Evolutionary conservation across 2,329 filamentous ascomycete species (phyloP), one percentile per base, ranked within the genome.

Genomic region (Colletotrichum magnum): DNA sequence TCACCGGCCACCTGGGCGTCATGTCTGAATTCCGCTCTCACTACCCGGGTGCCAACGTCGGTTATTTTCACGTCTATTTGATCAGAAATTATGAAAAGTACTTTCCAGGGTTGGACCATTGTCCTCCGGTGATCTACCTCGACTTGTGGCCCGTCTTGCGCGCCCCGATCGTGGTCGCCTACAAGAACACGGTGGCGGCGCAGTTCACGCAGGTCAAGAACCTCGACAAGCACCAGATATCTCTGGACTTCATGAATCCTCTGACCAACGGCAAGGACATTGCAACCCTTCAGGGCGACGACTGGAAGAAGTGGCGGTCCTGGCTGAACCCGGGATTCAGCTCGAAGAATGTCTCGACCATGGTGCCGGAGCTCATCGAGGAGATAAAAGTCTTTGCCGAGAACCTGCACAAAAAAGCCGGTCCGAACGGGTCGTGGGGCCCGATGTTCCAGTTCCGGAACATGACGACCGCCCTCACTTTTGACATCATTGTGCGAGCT

Each of bases 271-370:
- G 62, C 4, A 45, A 45, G 10, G 56, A 66, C 7, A 52, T 69
- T 2, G 21, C 56, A 6, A 66, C 62, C 6, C 48, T 57, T 4
- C 45, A 66, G 32, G 67, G 56, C 50, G 56, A 65, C 4, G 62
- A 65, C 24, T 70, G 57, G 63, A 70, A 63, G 53, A 51, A 75
- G 13, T 81, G 78, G 76, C 78, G 58, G 65, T 73, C 68, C 45
- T 64, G 75, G 43, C 76, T 82, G 24, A 82, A 75, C 24, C 80
- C 78, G 0, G 79, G 77, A 1, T 83, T 83, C 43, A 39, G 41
- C 18, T 50, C 57, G 13, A 68, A 64, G 3, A 67, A 67, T 26
- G 41, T 58, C 0, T 59, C 41, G 0, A 54, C 56, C 13, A 59
- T 69, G 45, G 54, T 65, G 1, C 66, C 66, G 5, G 60, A 54